Conservation (phyloP, 257 asterid genomes). For the Petunia axillaris region DNA sequence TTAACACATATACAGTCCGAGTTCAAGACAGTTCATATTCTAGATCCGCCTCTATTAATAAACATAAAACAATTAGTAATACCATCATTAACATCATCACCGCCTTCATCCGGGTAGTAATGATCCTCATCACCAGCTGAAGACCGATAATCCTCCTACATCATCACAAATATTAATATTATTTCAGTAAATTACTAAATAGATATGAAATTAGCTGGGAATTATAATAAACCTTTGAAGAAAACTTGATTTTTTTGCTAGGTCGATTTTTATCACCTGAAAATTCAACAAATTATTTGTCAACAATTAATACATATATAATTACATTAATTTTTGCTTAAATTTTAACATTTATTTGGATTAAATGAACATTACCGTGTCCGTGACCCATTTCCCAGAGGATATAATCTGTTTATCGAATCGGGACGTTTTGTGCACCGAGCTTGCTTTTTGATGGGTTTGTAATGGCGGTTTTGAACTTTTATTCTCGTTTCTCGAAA, state of each 20-base stretch:
- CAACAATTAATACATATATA: not conserved
- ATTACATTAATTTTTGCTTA: not conserved
- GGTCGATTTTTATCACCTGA: conserved; percentile 85
- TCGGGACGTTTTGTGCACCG: not conserved
- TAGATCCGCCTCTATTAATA: not conserved
- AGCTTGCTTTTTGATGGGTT: not conserved
- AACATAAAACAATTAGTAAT: conserved; percentile 20
- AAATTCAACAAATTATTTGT: conserved; percentile 33
- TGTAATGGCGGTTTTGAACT: conserved; percentile 12
- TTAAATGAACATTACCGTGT: conserved; percentile 4
- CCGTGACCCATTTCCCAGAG: conserved; percentile 19
- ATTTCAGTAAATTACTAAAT: not conserved
- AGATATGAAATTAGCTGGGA: not conserved
- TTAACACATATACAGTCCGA: not conserved
- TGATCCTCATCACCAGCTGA: conserved; percentile 47
- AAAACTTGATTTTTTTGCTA: conserved; percentile 64
- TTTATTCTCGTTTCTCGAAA: not conserved
- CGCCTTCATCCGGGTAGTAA: conserved; percentile 53
- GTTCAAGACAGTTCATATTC: not conserved
- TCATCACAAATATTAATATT: not conserved
- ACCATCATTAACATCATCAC: conserved; percentile 80
- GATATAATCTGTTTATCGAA: not conserved
- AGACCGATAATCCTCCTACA: conserved; percentile 63
- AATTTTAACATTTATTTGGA: not conserved
- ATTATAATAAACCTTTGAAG: conserved; percentile 56